These are phyloP conservation scores for Lodderomyces elongisporus DNA, from an alignment of 1,139 yeast species.

Conservation along the genomic window DNA sequence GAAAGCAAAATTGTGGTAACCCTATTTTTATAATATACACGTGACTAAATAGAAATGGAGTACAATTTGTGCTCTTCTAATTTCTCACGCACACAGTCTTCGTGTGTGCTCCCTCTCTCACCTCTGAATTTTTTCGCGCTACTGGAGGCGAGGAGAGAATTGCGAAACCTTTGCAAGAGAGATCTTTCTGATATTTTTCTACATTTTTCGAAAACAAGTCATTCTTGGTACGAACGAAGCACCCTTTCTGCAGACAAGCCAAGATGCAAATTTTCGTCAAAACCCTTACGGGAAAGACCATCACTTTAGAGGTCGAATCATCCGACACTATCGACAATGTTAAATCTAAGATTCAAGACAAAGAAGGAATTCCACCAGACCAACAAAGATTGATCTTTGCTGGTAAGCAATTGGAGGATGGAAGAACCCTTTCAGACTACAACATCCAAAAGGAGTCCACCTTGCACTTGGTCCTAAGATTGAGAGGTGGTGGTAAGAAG, in stretches of 20 bases:
- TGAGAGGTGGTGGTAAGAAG: slow-evolving; percentile 99
- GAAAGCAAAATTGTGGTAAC: no score
- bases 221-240: slow-evolving; percentile 56
- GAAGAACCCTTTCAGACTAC: slow-evolving; percentile 98
- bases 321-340: slow-evolving; percentile 99
- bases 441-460: slow-evolving; percentile 99
- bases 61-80: no score
- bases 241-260: slow-evolving; percentile 43
- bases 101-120: no score
- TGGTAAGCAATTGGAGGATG: slow-evolving; percentile 99
- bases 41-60: no score
- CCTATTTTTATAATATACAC: no score
- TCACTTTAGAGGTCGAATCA: slow-evolving; percentile 98
- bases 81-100: no score
- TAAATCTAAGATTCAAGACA: slow-evolving; percentile 98
- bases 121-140: no score
- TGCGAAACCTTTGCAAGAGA: no score
- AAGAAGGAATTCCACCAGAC: slow-evolving; percentile 99
- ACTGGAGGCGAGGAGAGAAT: no score
- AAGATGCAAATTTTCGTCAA: slow-evolving; percentile 97
- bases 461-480: slow-evolving; percentile 93
- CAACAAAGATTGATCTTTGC: slow-evolving; percentile 99
- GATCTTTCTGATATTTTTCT: no score
- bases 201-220: no score
- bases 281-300: slow-evolving; percentile 98